Evolutionary conservation across 2,329 filamentous ascomycete species (phyloP).

Genomic region (Scytalidium lignicola): DNA sequence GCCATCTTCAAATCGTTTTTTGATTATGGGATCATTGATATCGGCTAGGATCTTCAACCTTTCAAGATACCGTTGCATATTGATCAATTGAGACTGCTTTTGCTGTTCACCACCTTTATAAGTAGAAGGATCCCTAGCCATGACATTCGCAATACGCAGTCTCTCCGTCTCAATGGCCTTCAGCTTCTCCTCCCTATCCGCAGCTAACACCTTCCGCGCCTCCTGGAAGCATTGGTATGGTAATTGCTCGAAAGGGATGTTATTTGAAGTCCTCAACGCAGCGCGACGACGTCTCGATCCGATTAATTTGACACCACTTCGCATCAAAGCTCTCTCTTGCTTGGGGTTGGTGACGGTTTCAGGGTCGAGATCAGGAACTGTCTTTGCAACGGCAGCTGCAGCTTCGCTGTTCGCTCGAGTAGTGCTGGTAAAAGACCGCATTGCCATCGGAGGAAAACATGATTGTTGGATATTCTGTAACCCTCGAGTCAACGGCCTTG

Average conservation of each 20-base stretch:
- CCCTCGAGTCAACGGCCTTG: conserved; percentile 50
- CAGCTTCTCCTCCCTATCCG: conserved; percentile 78
- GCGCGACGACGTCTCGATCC: conserved; percentile 81
- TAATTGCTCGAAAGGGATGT: conserved; percentile 81
- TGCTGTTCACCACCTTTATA: conserved; percentile 57
- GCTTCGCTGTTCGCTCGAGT: conserved; percentile 31
- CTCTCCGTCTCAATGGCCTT: conserved; percentile 63
- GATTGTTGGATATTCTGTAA: conserved; percentile 36
- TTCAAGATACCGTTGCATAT: conserved; percentile 69
- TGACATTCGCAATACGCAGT: conserved; percentile 62
- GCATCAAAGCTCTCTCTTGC: conserved; percentile 64
- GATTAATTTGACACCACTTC: conserved; percentile 64
- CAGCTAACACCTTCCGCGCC: conserved; percentile 74
- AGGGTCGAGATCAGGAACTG: conserved; percentile 52
- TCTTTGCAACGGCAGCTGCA: conserved; percentile 31
- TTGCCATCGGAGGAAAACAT: conserved; percentile 15
- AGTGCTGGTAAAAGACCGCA: conserved; percentile 26
- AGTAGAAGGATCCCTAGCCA: conserved; percentile 50
- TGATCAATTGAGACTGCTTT: conserved; percentile 62
- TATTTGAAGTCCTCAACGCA: conserved; percentile 58
- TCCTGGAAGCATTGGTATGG: conserved; percentile 99
- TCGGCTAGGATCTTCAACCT: conserved; percentile 83
- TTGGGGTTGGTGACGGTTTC: conserved; percentile 58
- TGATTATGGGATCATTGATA: conserved; percentile 90
- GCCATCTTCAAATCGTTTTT: conserved; percentile 91